Evolutionary conservation across 2,329 filamentous ascomycete species (phyloP).

Genomic region (Aspergillus persii): DNA sequence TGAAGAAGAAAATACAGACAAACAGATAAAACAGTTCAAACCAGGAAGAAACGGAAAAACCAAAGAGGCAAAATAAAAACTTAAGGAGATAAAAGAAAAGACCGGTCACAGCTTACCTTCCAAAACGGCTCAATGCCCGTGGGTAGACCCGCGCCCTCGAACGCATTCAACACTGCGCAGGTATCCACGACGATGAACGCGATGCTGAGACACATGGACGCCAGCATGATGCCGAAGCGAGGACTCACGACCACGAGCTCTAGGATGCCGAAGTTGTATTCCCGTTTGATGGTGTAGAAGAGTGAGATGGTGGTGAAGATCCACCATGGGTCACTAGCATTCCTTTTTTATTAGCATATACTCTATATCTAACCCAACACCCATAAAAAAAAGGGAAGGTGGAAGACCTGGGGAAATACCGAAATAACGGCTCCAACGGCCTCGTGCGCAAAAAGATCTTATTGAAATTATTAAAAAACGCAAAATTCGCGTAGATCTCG

Average conservation of each 20-base stretch:
- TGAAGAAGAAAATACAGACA: background rate
- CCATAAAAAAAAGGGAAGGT: background rate
- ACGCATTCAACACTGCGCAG: slow-evolving; percentile 55
- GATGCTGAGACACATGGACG: slow-evolving; percentile 60
- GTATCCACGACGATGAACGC: slow-evolving; percentile 62
- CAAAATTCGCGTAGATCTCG: slow-evolving; percentile 65
- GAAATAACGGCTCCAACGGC: slow-evolving; percentile 60
- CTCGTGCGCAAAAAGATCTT: slow-evolving; percentile 55
- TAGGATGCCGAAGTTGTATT: slow-evolving; percentile 58
- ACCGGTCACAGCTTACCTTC: slow-evolving; percentile 39
- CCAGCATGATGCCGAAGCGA: slow-evolving; percentile 62
- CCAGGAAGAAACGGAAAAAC: too few relatives aligned
- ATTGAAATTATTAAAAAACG: slow-evolving; percentile 59
- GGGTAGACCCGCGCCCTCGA: slow-evolving; percentile 37
- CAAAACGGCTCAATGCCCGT: slow-evolving; percentile 66
- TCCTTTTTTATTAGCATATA: too few relatives aligned
- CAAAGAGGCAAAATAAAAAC: too few relatives aligned
- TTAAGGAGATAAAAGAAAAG: background rate
- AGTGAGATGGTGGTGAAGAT: slow-evolving; percentile 60
- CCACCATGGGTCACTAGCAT: slow-evolving; percentile 63
- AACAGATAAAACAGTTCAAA: too few relatives aligned
- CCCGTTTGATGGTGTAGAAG: slow-evolving; percentile 61
- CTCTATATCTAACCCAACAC: background rate
- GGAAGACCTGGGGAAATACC: slow-evolving; percentile 33
- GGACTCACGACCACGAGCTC: slow-evolving; percentile 62